Evolutionary conservation across 2,329 filamentous ascomycete genomes (phyloP), one percentile per base, ranked within the genome.

Genomic region (Paramyrothecium roridum): DNA sequence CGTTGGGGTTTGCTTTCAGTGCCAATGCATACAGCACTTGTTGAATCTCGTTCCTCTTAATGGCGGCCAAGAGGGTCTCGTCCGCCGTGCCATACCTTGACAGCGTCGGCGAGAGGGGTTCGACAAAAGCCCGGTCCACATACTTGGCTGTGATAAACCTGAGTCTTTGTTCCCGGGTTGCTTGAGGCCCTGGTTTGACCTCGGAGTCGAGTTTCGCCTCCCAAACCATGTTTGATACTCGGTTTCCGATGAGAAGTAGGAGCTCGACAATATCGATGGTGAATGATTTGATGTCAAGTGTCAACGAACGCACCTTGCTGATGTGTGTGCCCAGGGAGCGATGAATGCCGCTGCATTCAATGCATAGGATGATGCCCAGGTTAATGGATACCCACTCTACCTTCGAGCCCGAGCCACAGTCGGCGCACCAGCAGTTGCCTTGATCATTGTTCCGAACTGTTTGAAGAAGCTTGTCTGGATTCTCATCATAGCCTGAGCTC

Each of bases 321-420:
- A 99, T 97, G 71, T 99, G 95, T 2, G 95, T 99, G 13, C 95
- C 95, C 3, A 99, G 81, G 1, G 93, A 98, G 46, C 95, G 87
- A 73, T 99, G 95, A 58, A 99, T 97, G 59, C 95, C 95, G 69
- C 93, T 96, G 74, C 95, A 99, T 72, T 99, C 93, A 69, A 97
- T 97, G 75, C 95, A 99, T 20, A 99, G 82, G 53, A 99, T 88
- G 57, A 99, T 96, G 48, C 91, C 95, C 4, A 99, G 81, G 66
- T 99, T 99, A 74, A 99, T 96, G 0, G 95, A 98, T 26, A 98
- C 95, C 95, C 95, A 99, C 72, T 99, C 95, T 21, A 96, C 93
- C 76, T 97, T 98, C 67, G 87, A 84, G 34, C 89, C 88, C 8
- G 92, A 96, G 12, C 91, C 90, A 68, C 95, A 99, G 70, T 99